These are phyloP conservation scores for Phaeolepiota aurea DNA, from an alignment of 768 basidiomycete species.

Conservation along the genomic window DNA sequence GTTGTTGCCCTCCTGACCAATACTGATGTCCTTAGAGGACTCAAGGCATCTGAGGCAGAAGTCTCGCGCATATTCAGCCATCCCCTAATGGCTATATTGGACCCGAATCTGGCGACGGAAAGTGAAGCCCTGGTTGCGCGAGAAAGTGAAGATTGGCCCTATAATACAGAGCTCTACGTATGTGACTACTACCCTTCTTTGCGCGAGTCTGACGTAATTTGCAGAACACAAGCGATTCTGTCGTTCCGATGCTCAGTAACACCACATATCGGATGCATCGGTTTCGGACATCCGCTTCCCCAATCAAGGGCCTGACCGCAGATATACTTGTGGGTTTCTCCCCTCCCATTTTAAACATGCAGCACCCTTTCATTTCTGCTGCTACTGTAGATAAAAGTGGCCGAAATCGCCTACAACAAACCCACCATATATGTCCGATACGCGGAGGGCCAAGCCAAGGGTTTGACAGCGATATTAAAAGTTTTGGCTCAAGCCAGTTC, in stretches of 20 bases:
- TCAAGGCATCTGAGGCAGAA: slow-evolving; percentile 55
- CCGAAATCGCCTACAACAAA: slow-evolving; percentile 54
- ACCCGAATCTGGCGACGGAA: slow-evolving; percentile 40
- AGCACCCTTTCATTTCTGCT: not conserved
- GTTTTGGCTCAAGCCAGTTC: not conserved
- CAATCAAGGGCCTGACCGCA: slow-evolving; percentile 78
- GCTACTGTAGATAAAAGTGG: slow-evolving; percentile 46
- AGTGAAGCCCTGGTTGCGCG: slow-evolving; percentile 40
- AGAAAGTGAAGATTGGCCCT: slow-evolving; percentile 74
- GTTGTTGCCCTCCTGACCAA: slow-evolving; percentile 66
- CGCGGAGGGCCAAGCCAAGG: slow-evolving; percentile 41
- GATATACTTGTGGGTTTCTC: slow-evolving; percentile 78
- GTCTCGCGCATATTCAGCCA: slow-evolving; percentile 78
- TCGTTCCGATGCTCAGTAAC: slow-evolving; percentile 36
- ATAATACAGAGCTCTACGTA: slow-evolving; percentile 67
- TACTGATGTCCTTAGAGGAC: slow-evolving; percentile 34
- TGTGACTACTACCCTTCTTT: slow-evolving; percentile 14
- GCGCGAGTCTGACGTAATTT: slow-evolving; percentile 1
- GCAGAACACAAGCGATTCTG: slow-evolving; percentile 45
- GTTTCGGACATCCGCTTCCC: slow-evolving; percentile 68
- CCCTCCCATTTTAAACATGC: too few species aligned
- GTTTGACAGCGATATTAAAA: slow-evolving; percentile 14
- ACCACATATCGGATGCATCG: slow-evolving; percentile 75
- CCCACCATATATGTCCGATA: slow-evolving; percentile 45
- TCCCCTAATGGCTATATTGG: slow-evolving; percentile 64